Conservation (phyloP, 2,329 filamentous ascomycete species). For the Pseudogymnoascus destructans region DNA sequence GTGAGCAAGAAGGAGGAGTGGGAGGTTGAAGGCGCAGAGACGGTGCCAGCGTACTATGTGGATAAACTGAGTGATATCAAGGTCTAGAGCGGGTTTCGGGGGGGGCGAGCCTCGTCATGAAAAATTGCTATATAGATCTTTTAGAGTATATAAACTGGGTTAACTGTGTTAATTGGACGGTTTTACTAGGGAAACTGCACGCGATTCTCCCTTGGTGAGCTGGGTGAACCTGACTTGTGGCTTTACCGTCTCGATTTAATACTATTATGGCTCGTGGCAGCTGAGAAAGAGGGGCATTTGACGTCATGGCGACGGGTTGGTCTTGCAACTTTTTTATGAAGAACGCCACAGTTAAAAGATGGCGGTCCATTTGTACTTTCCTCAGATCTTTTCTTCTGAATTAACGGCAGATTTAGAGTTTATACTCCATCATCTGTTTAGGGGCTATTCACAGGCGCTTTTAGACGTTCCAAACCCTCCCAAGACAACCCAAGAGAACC, state of each 20-base stretch:
- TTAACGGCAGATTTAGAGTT: background rate
- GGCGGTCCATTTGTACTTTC: background rate
- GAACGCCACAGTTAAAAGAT: background rate
- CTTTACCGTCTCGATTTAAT: background rate
- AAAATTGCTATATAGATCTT: background rate
- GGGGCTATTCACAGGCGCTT: background rate
- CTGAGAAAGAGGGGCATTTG: background rate
- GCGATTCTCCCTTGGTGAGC: background rate
- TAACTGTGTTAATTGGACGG: background rate
- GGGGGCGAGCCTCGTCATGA: background rate
- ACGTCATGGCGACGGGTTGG: background rate
- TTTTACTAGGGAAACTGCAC: background rate
- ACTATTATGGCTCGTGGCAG: background rate
- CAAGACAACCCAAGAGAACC: background rate
- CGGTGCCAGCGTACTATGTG: constrained; percentile 71
- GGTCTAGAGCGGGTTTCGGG: constrained; percentile 2
- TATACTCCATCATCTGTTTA: background rate
- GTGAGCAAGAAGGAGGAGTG: constrained; percentile 79
- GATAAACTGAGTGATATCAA: constrained; percentile 61
- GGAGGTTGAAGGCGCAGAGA: constrained; percentile 51
- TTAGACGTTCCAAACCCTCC: background rate
- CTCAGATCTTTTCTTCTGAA: background rate
- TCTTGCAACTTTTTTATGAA: background rate
- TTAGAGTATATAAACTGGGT: background rate
- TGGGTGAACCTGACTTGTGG: background rate